These are phyloP conservation scores for Mycena citricolor DNA, from an alignment of 1,284 basidiomycete genomes.

Conservation along the genomic window DNA sequence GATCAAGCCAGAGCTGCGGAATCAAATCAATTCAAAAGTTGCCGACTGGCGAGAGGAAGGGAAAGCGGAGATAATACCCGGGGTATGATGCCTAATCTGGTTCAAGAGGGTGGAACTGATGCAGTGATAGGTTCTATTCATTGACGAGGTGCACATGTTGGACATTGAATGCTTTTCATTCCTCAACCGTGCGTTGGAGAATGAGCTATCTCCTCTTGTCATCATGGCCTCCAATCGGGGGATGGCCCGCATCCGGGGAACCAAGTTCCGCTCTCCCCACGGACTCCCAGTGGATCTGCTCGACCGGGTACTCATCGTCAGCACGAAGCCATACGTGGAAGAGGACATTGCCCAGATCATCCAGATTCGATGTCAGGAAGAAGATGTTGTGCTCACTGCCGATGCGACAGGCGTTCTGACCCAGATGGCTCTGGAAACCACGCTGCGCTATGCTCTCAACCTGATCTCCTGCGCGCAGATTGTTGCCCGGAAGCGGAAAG, in stretches of 20 bases:
- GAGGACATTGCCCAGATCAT: constrained; percentile 92
- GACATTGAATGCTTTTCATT: constrained; percentile 99
- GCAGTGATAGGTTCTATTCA: constrained; percentile 75
- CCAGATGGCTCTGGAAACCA: constrained; percentile 84
- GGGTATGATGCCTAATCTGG: constrained; percentile 56
- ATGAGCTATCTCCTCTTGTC: constrained; percentile 90
- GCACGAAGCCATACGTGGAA: constrained; percentile 84
- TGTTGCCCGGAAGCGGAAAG: constrained; percentile 79
- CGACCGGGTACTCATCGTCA: constrained; percentile 94
- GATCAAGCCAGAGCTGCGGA: constrained; percentile 96
- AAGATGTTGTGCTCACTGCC: constrained; percentile 84
- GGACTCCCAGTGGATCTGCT: constrained; percentile 94
- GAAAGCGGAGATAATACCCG: constrained; percentile 97
- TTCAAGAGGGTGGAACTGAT: neutral
- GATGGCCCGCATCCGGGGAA: constrained; percentile 93
- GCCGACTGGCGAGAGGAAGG: constrained; percentile 99
- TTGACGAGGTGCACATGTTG: constrained; percentile 98
- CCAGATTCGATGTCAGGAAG: constrained; percentile 91
- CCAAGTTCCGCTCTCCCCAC: constrained; percentile 91
- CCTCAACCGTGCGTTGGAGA: constrained; percentile 94
- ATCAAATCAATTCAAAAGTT: constrained; percentile 96
- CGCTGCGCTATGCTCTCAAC: constrained; percentile 88
- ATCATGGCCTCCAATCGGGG: constrained; percentile 99
- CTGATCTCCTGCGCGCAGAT: constrained; percentile 89
- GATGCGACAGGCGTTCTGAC: constrained; percentile 81